phyloP scores from a whole-genome alignment of 2,329 filamentous ascomycete species.

The Cladophialophora carrionii region DNA sequence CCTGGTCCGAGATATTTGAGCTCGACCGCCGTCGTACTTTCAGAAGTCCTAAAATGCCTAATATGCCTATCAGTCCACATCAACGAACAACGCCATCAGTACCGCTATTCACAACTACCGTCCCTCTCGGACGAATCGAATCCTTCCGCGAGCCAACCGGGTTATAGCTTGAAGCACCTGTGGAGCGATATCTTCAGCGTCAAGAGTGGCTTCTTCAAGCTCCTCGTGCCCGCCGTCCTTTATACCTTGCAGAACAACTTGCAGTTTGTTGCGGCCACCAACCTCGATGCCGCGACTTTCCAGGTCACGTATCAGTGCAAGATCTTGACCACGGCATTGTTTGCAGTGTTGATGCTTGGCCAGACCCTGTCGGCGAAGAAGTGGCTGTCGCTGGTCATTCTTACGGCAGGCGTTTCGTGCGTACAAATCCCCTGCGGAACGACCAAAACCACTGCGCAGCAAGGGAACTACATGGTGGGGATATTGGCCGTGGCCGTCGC shows the following conservation, averaged over 20 bases:
- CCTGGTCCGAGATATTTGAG: conserved; percentile 88
- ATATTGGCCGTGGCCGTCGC: conserved; percentile 73
- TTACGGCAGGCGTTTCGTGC: conserved; percentile 80
- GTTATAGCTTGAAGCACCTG: conserved; percentile 77
- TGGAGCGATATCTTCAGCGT: conserved; percentile 79
- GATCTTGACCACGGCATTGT: conserved; percentile 86
- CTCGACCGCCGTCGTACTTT: conserved; percentile 90
- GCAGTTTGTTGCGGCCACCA: conserved; percentile 88
- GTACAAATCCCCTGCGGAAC: conserved; percentile 74
- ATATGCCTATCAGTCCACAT: conserved; percentile 83
- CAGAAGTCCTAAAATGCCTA: conserved; percentile 86
- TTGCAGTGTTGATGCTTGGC: conserved; percentile 77
- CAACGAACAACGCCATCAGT: conserved; percentile 60
- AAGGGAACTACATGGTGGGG: conserved; percentile 54
- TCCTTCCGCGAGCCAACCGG: conserved; percentile 45
- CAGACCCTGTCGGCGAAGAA: conserved; percentile 70
- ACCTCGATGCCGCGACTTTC: conserved; percentile 88
- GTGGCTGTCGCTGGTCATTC: conserved; percentile 78
- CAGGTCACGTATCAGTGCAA: conserved; percentile 93
- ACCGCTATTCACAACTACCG: conserved; percentile 20
- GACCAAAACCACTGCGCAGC: conserved; percentile 57
- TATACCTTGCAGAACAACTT: conserved; percentile 91
- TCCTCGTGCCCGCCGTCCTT: conserved; percentile 82
- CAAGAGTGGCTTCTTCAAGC: conserved; percentile 77
- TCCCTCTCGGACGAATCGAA: conserved; percentile 32